Conservation (phyloP, 2,329 filamentous ascomycete species). For the Colletotrichum musicola region DNA sequence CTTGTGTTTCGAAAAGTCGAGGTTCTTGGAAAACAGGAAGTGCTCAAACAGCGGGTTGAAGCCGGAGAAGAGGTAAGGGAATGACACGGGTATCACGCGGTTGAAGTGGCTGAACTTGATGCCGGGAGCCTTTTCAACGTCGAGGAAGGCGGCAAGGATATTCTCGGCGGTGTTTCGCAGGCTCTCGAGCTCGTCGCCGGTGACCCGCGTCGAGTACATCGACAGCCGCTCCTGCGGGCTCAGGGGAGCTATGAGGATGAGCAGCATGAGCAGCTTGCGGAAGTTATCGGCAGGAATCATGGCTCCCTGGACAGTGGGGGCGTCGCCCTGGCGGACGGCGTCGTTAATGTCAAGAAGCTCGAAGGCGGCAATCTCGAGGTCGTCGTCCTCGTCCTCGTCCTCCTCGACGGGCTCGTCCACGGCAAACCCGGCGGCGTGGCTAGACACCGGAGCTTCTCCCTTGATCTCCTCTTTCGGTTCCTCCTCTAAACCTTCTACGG, state of each 20-base stretch:
- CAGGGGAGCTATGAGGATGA: constrained; percentile 76
- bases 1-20: constrained; percentile 72
- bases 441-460: constrained; percentile 18
- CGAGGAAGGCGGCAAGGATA: constrained; percentile 74
- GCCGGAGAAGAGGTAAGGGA: constrained; percentile 76
- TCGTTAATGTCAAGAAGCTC: constrained; percentile 75
- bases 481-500: constrained; percentile 27
- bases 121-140: constrained; percentile 73
- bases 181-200: constrained; percentile 67
- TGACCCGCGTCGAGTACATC: constrained; percentile 68
- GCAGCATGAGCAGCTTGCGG: constrained; percentile 76
- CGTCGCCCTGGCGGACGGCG: constrained; percentile 66
- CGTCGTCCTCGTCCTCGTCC: constrained; percentile 67
- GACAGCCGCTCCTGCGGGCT: constrained; percentile 75
- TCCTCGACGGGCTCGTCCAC: constrained; percentile 60
- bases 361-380: constrained; percentile 76
- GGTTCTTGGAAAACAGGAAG: constrained; percentile 80
- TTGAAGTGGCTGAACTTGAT: constrained; percentile 74
- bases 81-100: constrained; percentile 67
- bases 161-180: constrained; percentile 73
- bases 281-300: constrained; percentile 82
- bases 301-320: constrained; percentile 68
- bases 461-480: constrained; percentile 20
- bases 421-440: constrained; percentile 56
- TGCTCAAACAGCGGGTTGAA: constrained; percentile 79